phyloP scores from a whole-genome alignment of 306 rosid species.

The Boehmeria nivea region DNA sequence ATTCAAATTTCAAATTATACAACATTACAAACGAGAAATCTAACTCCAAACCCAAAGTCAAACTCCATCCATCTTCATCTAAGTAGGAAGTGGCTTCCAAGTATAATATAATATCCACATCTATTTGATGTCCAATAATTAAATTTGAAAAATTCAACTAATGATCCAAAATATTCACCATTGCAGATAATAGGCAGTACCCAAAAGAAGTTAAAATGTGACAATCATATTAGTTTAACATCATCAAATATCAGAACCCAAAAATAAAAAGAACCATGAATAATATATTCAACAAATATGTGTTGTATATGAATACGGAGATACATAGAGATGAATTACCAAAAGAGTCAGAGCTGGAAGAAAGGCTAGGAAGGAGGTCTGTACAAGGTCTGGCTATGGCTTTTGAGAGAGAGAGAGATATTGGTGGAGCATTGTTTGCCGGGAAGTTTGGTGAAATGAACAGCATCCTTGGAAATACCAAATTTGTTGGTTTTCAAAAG shows the following conservation, averaged over 20 bases:
- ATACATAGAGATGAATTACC: not conserved
- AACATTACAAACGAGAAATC: no score
- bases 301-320: not conserved
- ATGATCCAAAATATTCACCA: not conserved
- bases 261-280: no score
- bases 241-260: no score
- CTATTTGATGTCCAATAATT: no score
- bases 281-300: not conserved
- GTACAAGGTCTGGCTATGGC: not conserved
- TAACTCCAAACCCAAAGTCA: no score
- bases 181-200: not conserved
- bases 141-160: no score
- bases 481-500: not conserved
- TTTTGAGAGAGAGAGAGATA: not conserved
- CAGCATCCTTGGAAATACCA: conserved; percentile 4
- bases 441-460: conserved; percentile 12
- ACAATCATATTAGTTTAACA: no score
- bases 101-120: no score
- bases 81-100: no score
- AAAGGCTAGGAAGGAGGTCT: not conserved
- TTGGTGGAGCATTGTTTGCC: conserved; percentile 5
- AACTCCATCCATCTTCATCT: no score
- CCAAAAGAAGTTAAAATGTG: no score
- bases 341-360: not conserved
- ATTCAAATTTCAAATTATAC: no score